Conservation (phyloP, 805 yeast species). For the Barnettozyma sp. region DNA sequence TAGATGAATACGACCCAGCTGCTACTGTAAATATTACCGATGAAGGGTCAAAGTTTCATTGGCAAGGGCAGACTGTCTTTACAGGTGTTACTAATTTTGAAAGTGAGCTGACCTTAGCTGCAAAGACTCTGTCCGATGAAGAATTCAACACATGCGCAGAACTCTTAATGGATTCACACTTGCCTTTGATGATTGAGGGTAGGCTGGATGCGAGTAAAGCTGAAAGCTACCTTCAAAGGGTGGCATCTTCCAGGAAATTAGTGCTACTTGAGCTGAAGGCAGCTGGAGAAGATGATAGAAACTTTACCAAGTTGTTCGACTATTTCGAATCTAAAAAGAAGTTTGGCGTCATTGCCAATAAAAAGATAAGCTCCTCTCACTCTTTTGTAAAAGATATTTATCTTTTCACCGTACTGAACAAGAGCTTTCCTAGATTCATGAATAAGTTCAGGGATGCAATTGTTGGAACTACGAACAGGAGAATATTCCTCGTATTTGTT, state of each 20-base stretch:
- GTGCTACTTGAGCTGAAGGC: slow-evolving; percentile 40
- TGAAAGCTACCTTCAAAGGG: slow-evolving; percentile 45
- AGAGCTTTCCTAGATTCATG: slow-evolving; percentile 18
- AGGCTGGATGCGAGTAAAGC: slow-evolving; percentile 51
- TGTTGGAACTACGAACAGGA: slow-evolving; percentile 4
- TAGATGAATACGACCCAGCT: slow-evolving; percentile 20
- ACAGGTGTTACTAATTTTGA: slow-evolving; percentile 42
- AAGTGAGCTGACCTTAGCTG: slow-evolving; percentile 24
- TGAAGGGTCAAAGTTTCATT: slow-evolving; percentile 25
- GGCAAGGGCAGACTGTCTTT: slow-evolving; percentile 44
- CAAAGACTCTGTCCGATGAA: slow-evolving; percentile 26
- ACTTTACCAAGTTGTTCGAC: slow-evolving; percentile 21
- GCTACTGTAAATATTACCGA: slow-evolving; percentile 3
- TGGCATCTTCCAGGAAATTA: slow-evolving; percentile 44
- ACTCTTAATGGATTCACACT: slow-evolving; percentile 22
- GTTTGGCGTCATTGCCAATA: slow-evolving; percentile 41
- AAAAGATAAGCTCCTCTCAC: too few species aligned
- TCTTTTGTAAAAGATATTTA: slow-evolving; percentile 41
- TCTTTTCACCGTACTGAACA: slow-evolving; percentile 29
- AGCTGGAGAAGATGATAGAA: slow-evolving; percentile 15
- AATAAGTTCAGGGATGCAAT: too few species aligned
- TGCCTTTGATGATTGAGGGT: slow-evolving; percentile 49
- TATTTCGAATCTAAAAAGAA: slow-evolving; percentile 32
- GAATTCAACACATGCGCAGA: slow-evolving; percentile 11
- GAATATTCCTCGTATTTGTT: slow-evolving; percentile 18